phyloP scores from a whole-genome alignment of 441 rosid genomes.

The Populus hybrid region DNA sequence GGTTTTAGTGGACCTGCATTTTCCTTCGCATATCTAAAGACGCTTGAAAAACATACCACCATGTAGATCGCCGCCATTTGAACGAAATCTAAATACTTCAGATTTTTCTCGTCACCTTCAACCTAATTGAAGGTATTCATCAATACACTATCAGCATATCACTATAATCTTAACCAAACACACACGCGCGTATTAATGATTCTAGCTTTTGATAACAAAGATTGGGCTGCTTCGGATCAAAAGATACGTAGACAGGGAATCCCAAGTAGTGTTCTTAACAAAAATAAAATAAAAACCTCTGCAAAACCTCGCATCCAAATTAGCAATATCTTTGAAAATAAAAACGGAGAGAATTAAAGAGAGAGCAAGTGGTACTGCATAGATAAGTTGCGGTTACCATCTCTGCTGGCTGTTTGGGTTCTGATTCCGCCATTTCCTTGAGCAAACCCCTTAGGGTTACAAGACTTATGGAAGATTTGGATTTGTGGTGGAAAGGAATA shows the following conservation, averaged over 20 bases:
- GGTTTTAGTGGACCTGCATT: constrained; percentile 77
- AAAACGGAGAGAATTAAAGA: not conserved
- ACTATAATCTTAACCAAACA: not conserved
- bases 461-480: not conserved
- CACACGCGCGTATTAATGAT: not conserved
- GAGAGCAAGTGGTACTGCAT: not conserved
- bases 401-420: constrained; percentile 28
- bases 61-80: constrained; percentile 64
- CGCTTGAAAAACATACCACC: constrained; percentile 37
- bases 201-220: too few species aligned
- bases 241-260: too few species aligned
- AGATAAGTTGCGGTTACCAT: constrained; percentile 18
- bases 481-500: not conserved
- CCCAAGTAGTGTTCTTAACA: not conserved
- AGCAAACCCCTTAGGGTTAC: not conserved
- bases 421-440: constrained; percentile 42
- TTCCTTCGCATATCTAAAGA: constrained; percentile 75
- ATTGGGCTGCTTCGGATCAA: too few species aligned
- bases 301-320: not conserved
- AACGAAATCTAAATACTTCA: constrained; percentile 73
- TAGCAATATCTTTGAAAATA: not conserved
- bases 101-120: constrained; percentile 43
- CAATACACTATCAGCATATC: not conserved
- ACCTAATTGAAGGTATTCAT: constrained; percentile 19
- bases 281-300: not conserved